Percentiles rank a stretch among this genome's conserved stretches.
phyloP scores from a whole-genome alignment of 2,329 filamentous ascomycete genomes.

The Hypoxylon sp. region DNA sequence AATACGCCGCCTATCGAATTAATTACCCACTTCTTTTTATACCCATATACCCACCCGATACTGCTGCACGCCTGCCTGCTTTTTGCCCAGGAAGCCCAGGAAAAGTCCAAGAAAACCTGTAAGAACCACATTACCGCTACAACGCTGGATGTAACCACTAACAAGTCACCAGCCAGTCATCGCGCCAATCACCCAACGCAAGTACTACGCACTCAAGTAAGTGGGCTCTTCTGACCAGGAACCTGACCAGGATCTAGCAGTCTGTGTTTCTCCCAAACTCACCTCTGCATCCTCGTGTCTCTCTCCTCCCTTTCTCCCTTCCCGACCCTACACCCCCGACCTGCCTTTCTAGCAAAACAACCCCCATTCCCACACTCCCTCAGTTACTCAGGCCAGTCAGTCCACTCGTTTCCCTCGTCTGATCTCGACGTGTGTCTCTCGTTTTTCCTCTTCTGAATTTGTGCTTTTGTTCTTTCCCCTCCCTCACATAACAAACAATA shows the following conservation, averaged over 20 bases:
- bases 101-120: background rate
- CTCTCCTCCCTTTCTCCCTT: slow-evolving; percentile 37
- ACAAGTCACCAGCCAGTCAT: slow-evolving; percentile 35
- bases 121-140: slow-evolving; percentile 22
- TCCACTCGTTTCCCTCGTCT: slow-evolving; percentile 51
- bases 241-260: slow-evolving; percentile 22
- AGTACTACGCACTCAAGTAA: slow-evolving; percentile 21
- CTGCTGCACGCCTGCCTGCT: slow-evolving; percentile 24
- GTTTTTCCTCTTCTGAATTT: slow-evolving; percentile 46
- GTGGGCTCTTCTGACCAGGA: slow-evolving; percentile 19
- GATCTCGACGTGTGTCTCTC: slow-evolving; percentile 49
- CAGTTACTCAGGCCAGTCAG: slow-evolving; percentile 48
- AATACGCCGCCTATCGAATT: slow-evolving; percentile 39
- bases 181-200: slow-evolving; percentile 24
- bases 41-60: slow-evolving; percentile 18
- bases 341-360: slow-evolving; percentile 47
- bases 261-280: slow-evolving; percentile 40
- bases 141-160: slow-evolving; percentile 35
- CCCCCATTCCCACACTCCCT: slow-evolving; percentile 49
- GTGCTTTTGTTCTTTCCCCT: slow-evolving; percentile 38
- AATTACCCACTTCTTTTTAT: slow-evolving; percentile 34
- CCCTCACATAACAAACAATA: slow-evolving; percentile 21
- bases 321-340: slow-evolving; percentile 38
- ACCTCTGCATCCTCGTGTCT: slow-evolving; percentile 39
- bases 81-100: slow-evolving; percentile 5